Evolutionary conservation across 306 rosid genomes (phyloP).

Genomic region (Cicer yamashitae): DNA sequence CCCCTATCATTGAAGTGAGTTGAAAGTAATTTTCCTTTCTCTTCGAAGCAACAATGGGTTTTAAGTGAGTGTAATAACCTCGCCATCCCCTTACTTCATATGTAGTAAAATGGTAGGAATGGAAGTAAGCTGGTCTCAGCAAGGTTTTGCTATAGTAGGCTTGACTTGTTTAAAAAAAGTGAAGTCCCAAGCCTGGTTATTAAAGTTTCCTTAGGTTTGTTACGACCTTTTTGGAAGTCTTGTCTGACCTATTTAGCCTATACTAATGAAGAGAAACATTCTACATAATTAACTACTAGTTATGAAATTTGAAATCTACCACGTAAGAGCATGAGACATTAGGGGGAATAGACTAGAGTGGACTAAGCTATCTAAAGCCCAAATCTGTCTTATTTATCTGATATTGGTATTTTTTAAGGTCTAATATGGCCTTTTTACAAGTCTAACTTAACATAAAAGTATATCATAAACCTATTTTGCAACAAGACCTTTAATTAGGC

Average conservation of each 20-base stretch:
- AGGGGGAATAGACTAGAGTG: too few relatives aligned
- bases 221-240: neutral
- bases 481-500: neutral
- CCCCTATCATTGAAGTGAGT: constrained; percentile 6
- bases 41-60: constrained; percentile 11
- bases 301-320: too few relatives aligned
- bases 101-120: neutral
- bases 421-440: too few relatives aligned
- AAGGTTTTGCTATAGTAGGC: neutral
- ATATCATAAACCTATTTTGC: too few relatives aligned
- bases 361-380: too few relatives aligned
- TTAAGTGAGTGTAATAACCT: constrained; percentile 3
- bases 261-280: too few relatives aligned
- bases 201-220: neutral
- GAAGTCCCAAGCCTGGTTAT: neutral
- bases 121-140: neutral
- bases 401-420: too few relatives aligned
- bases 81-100: neutral
- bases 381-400: too few relatives aligned
- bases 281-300: too few relatives aligned
- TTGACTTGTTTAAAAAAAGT: neutral
- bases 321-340: too few relatives aligned
- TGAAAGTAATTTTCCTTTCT: constrained; percentile 3
- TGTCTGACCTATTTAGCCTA: neutral
- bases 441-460: too few relatives aligned